Percentiles rank a stretch among this genome's conserved stretches.
Conservation (phyloP, 208 protist species). For the Wallacemonas sp. region DNA sequence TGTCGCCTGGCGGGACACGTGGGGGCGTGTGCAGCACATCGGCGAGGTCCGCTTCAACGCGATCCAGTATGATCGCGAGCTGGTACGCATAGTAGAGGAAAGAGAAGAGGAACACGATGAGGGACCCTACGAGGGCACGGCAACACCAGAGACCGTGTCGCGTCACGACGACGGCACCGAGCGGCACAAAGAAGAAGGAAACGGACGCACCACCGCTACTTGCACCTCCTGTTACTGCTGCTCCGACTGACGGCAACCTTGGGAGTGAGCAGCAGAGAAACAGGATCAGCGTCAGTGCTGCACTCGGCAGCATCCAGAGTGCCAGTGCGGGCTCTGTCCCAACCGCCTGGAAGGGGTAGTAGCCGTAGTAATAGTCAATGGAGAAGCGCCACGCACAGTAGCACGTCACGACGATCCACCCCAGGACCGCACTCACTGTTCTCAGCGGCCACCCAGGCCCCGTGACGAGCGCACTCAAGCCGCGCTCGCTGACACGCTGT, state of each 20-base stretch:
- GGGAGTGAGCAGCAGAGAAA: not conserved
- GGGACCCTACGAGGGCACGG: not conserved
- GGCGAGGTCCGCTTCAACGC: not conserved
- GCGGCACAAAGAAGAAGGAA: not conserved
- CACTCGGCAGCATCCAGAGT: conserved; percentile 15
- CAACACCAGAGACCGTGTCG: not conserved
- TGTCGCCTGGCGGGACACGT: no score
- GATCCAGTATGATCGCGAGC: not conserved
- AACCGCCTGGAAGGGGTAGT: conserved; percentile 13
- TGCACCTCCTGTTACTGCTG: no score
- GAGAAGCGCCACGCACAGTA: conserved; percentile 26
- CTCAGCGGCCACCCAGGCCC: not conserved
- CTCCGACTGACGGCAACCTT: not conserved
- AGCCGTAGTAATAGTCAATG: conserved; percentile 25
- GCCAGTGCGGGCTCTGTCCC: conserved; percentile 11
- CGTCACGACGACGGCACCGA: conserved; percentile 2
- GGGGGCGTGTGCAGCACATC: no score
- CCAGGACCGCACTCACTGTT: not conserved
- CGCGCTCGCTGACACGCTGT: no score
- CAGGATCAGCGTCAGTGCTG: not conserved
- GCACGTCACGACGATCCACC: conserved; percentile 16
- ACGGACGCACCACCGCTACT: no score
- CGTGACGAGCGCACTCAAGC: no score
- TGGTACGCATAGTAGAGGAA: conserved; percentile 10
- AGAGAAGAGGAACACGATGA: conserved; percentile 22